Evolutionary conservation across 2,329 filamentous ascomycete species (phyloP), one percentile per base, ranked within the genome.

Genomic region (Chaetomiaceae sp.): DNA sequence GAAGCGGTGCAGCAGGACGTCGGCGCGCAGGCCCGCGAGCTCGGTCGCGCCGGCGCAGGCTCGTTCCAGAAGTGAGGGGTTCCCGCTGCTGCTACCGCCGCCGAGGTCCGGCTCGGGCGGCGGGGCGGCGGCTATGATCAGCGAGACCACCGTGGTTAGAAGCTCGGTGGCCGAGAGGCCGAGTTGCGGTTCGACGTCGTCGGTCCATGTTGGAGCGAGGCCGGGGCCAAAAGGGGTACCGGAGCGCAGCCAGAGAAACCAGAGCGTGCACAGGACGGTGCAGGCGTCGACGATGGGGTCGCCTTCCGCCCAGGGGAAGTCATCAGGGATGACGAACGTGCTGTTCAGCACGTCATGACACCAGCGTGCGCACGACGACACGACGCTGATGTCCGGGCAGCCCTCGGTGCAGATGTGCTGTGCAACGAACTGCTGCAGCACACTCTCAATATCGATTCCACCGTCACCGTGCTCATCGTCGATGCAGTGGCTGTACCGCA

Each of bases 91-190:
- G 11, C 14, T 18, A n/a, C n/a, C n/a, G n/a, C n/a, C n/a, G n/a
- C n/a, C n/a, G n/a, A n/a, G n/a, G n/a, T n/a, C n/a, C n/a, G n/a
- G n/a, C 19, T 17, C 14, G 6, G 12, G 32, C 18, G 27, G 20
- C 11, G 26, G 26, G 4, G 12, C 40, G 2, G 32, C 43, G 2
- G 46, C 38, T 39, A 55, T 51, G 33, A 52, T 51, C 48, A 54
- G 51, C 46, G 42, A 45, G 8, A 50, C 38, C 4, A 55, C 36
- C 7, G 35, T 45, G 41, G 27, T 22, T 9, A 58, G 45, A 6
- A 58, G 42, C 14, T 54, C 42, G 20, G 46, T 44, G 9, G 45
- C 18, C 2, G 46, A 37, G 12, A 58, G 53, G 20, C 48, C 58
- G 2, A 56, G 43, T 29, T 54, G 50, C 1, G 22, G 6, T 15